Evolutionary conservation across 345 rosid genomes (phyloP).

Genomic region (Brassica nigra): DNA sequence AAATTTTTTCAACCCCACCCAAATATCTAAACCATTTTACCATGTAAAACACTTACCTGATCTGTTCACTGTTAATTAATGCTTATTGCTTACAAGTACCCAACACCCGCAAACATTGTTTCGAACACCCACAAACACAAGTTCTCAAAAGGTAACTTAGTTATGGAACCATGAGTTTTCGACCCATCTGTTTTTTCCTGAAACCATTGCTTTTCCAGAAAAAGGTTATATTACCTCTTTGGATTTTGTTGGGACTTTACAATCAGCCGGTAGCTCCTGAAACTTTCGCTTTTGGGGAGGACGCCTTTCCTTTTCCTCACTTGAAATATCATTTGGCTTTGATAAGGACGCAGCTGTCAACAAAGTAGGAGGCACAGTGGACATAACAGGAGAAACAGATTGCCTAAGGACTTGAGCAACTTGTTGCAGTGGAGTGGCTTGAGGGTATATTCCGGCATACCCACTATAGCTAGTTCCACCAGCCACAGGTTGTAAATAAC

Average conservation of each 20-base stretch:
- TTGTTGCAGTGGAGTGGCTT: constrained; percentile 93
- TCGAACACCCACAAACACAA: constrained; percentile 11
- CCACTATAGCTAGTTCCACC: constrained; percentile 88
- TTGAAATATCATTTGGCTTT: constrained; percentile 39
- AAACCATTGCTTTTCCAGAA: not conserved
- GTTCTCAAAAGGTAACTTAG: constrained; percentile 3
- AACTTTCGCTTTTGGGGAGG: constrained; percentile 75
- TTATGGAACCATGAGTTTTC: not conserved
- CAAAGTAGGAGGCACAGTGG: constrained; percentile 48
- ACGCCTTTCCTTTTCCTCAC: constrained; percentile 55
- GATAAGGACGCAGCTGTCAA: constrained; percentile 38
- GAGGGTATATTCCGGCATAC: constrained; percentile 66
- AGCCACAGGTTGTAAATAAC: constrained; percentile 53
- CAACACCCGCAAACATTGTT: not conserved
- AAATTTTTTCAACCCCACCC: not conserved
- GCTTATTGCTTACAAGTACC: constrained; percentile 13
- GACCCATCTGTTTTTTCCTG: not conserved
- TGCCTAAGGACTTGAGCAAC: constrained; percentile 85
- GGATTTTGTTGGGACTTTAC: constrained; percentile 48
- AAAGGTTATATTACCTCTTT: constrained; percentile 60
- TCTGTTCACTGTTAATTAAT: constrained; percentile 1
- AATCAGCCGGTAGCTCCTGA: constrained; percentile 70
- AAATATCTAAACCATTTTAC: not conserved
- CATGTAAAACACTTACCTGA: not conserved
- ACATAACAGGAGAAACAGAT: constrained; percentile 55